phyloP scores from a whole-genome alignment of 129 eudicot genomes.

The Helianthus tuberosus region DNA sequence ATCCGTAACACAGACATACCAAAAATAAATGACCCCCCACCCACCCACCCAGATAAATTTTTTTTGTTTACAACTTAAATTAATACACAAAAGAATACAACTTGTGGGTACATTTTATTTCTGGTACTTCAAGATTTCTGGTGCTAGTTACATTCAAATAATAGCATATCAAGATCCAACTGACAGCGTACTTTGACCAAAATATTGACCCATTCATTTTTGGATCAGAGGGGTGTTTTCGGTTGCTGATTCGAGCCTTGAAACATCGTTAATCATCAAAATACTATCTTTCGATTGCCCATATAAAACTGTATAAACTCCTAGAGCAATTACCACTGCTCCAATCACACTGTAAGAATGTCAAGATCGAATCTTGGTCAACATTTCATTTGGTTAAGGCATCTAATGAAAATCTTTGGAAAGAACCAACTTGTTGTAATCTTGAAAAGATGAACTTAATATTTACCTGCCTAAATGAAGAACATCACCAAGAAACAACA shows the following conservation, averaged over 20 bases:
- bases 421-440: constrained; percentile 2
- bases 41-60: neutral
- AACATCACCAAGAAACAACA: constrained; percentile 52
- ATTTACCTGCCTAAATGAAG: constrained; percentile 66
- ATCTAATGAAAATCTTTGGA: constrained; percentile 13
- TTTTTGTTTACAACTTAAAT: neutral
- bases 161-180: constrained; percentile 11
- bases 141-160: neutral
- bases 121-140: neutral
- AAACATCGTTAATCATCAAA: constrained; percentile 6
- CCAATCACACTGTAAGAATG: constrained; percentile 64
- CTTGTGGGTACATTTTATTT: constrained; percentile 7
- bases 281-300: constrained; percentile 56
- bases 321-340: constrained; percentile 48
- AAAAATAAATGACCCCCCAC: too few species aligned
- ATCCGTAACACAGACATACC: too few species aligned
- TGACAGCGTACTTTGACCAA: constrained; percentile 19
- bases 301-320: constrained; percentile 79
- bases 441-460: neutral
- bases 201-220: constrained; percentile 20
- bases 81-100: neutral
- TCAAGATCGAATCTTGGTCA: constrained; percentile 23
- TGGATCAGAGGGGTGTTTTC: constrained; percentile 44
- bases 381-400: neutral
- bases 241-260: constrained; percentile 34